Conservation (phyloP, 768 basidiomycete genomes). For the Mycena metata region DNA sequence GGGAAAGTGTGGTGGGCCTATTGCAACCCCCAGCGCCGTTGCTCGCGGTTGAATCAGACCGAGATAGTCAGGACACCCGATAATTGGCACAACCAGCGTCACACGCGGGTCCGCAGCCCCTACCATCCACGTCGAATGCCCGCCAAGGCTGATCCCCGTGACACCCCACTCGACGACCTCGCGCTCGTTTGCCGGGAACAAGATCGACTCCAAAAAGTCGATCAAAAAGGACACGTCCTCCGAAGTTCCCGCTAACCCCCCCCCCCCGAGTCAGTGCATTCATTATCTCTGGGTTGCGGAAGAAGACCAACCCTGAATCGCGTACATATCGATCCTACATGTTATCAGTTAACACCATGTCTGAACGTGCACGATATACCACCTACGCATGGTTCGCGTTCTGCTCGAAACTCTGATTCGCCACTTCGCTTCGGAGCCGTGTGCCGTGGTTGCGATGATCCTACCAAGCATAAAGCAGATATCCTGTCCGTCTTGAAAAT, state of each 20-base stretch:
- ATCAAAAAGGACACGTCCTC: slow-evolving; percentile 85
- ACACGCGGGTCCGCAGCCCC: slow-evolving; percentile 51
- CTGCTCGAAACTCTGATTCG: slow-evolving; percentile 54
- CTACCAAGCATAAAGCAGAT: slow-evolving; percentile 41
- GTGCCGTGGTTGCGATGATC: slow-evolving; percentile 64
- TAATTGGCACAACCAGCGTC: slow-evolving; percentile 62
- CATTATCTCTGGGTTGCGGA: neutral
- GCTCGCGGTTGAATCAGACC: slow-evolving; percentile 72
- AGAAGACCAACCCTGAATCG: slow-evolving; percentile 55
- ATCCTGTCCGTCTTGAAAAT: neutral
- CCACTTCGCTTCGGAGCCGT: slow-evolving; percentile 48
- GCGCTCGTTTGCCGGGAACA: slow-evolving; percentile 78
- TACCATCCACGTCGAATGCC: slow-evolving; percentile 85
- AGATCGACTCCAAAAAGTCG: slow-evolving; percentile 79
- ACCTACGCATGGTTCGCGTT: slow-evolving; percentile 59
- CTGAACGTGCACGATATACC: slow-evolving; percentile 3
- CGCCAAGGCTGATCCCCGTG: slow-evolving; percentile 85
- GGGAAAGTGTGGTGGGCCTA: slow-evolving; percentile 71
- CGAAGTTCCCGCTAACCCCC: slow-evolving; percentile 68
- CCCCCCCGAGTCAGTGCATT: neutral
- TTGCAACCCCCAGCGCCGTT: slow-evolving; percentile 52
- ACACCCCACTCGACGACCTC: slow-evolving; percentile 77
- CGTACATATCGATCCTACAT: slow-evolving; percentile 62
- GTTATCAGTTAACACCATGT: neutral
- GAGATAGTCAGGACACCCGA: slow-evolving; percentile 81